Evolutionary conservation across 2,329 filamentous ascomycete genomes (phyloP), one percentile per base, ranked within the genome.

Genomic region (Drechslera avenae): DNA sequence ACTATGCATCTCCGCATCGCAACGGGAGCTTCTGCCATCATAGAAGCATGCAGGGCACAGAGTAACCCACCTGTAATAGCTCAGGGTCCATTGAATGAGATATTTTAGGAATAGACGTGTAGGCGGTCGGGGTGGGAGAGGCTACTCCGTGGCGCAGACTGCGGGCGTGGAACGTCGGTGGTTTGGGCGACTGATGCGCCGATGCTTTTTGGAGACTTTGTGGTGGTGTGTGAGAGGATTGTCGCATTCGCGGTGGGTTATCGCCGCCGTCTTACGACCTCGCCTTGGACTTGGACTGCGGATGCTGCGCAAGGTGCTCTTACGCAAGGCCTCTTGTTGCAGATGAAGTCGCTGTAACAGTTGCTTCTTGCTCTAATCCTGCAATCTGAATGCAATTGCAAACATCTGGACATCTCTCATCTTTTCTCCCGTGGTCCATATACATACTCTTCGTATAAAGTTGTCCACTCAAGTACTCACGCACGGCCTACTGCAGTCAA

Each of bases 111-210:
- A 32, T 18, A 9, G 26, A 30, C 28, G 39, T 23, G 30, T 33
- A 30, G 18, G 17, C 34, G 35, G 28, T 37, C 26, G 13, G 26
- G 18, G n/a, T 31, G 42, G 16, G 19, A 30, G 37, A 33, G 28
- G 19, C 42, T 28, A 13, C 26, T 28, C 26, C 7, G 37, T 48
- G 49, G 49, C 44, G 49, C 39, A 47, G 30, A 41, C 26, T 46
- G 21, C 46, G 46, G 36, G 33, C 34, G 36, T 47, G 36, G 5
- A 52, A 52, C 49, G 39, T 48, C 49, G 49, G 43, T 48, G 49
- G 39, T 42, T 47, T 52, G 18, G 44, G 3, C 34, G 7, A 26
- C 33, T 40, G 14, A 45, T 26, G 31, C 28, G 5, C 49, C 49
- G 49, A 52, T 48, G 49, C 49, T 48, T 52, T 52, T 47, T 28